phyloP scores from a whole-genome alignment of 1,139 yeast genomes.

The Pichia sp. region DNA sequence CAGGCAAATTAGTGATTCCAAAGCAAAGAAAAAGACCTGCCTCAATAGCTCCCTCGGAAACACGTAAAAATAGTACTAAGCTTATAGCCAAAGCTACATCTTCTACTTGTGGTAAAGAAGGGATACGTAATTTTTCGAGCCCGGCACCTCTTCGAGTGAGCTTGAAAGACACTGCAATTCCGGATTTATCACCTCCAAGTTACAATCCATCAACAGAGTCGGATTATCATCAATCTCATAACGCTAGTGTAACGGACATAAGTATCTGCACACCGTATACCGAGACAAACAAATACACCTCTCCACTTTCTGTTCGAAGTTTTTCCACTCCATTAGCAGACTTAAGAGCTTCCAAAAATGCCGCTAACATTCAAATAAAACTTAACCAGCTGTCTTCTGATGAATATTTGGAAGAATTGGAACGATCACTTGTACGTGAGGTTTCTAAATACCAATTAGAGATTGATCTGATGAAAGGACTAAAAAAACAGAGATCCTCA shows the following conservation, averaged over 20 bases:
- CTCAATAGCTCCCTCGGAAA: not conserved
- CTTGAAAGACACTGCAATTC: slow-evolving; percentile 21
- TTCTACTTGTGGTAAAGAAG: slow-evolving; percentile 10
- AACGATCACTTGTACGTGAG: slow-evolving; percentile 21
- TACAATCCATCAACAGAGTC: not conserved
- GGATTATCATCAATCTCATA: not conserved
- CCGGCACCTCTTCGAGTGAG: slow-evolving; percentile 19
- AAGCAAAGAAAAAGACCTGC: slow-evolving; percentile 14
- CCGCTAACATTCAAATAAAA: slow-evolving; percentile 10
- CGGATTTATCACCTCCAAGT: slow-evolving; percentile 21
- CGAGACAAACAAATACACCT: slow-evolving; percentile 1
- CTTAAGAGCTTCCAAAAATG: slow-evolving; percentile 12
- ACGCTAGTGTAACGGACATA: not conserved
- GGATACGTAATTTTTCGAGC: slow-evolving; percentile 16
- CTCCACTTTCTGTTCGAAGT: slow-evolving; percentile 14
- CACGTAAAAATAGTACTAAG: not conserved
- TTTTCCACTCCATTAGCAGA: slow-evolving; percentile 19
- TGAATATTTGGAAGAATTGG: slow-evolving; percentile 9
- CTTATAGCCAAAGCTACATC: not conserved
- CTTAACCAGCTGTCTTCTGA: slow-evolving; percentile 10
- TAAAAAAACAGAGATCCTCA: slow-evolving; percentile 23
- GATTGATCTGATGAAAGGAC: slow-evolving; percentile 28
- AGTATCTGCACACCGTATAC: slow-evolving; percentile 2
- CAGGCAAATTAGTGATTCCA: slow-evolving; percentile 15
- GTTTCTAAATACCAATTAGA: slow-evolving; percentile 22